Base-by-base conservation (phyloP, 106 monocot species). In the Dendrobium catenatum region DNA sequence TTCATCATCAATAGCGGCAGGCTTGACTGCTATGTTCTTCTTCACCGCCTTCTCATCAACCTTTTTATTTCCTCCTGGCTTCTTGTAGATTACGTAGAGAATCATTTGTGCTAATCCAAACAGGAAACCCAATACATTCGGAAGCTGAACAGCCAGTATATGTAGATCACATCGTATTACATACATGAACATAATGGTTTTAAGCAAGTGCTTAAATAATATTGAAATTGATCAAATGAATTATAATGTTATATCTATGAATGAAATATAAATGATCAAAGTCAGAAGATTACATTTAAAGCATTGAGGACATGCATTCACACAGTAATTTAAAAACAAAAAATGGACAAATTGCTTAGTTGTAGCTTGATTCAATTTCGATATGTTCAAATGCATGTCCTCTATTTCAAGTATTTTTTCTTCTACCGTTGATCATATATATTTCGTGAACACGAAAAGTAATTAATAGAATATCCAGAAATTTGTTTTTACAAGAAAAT, bases 91-190 rank as follows among this genome's bases (percentile, higher is more conserved):
- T 19, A 82, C 20, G 84, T 89, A 92, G 56, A 92, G 84, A 44
- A 81, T 77, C 88, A 89, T 92, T 78, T 92, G 89, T 4, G 43
- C 37, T 18, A 88, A 37, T 0, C 89, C 89, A 48, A 89, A 89
- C 27, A 73, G 9, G 67, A 92, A 89, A 1, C 92, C 92, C 46
- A 89, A 42, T 6, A 92, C 68, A 79, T 92, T 92, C n/a, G 91
- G 91, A 41, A 85, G 68, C 91, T 92, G 42, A 15, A 58, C 27
- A 26, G 22, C 18, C 31, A 82, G 37, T 66, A n/a, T 26, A 22
- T 15, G 26, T 24, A 6, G 5, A 66, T 66, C 64, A 66, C 10
- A 26, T 26, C 7, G 6, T 26, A 7, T 24, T 66, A 19, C 18
- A 58, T 18, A 66, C 26, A 9, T 9, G 22, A 9, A 22, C 6